Base-by-base conservation (phyloP, 495 filamentous ascomycete species). In the Annulohypoxylon nitens region DNA sequence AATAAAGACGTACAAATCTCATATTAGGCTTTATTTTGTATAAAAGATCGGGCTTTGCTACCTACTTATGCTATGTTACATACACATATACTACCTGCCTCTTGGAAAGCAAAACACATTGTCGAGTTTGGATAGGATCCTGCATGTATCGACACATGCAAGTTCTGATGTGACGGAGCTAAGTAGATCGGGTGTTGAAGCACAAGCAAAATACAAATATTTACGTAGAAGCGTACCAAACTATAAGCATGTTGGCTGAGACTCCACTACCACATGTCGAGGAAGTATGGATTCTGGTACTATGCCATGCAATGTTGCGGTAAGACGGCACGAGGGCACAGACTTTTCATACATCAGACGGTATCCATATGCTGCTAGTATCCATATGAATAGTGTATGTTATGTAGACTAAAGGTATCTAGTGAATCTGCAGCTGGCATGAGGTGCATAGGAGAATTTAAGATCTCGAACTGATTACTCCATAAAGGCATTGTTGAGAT, bases 401-500 rank as follows among this genome's bases (percentile, higher is more conserved):
- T 51, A 20, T n/a, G 18, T 36, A 36, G 6, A 7, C 6, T 36
- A 47, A 47, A 16, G 43, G 43, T 47, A 14, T 8, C 16, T 47
- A 47, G 43, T 20, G 43, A 47, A 47, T 47, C 43, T 47, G 43
- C 20, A 10, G 9, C 30, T 6, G 16, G 53, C 33, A 57, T 57
- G 53, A 57, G 30, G 20, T 20, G 53, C 43, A 51, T 53, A 58
- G 53, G 63, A 41, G 8, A 57, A 57, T 55, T 58, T n/a, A 11
- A 55, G 62, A 65, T 41, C 43, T 51, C 53, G 55, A 68, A 41
- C 55, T 61, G 20, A 8, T 20, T 68, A 61, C 64, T 25, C 43
- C 55, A 30, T 60, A 43, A 39, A 57, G 33, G 60, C 60, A 64
- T 69, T 47, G 45, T 65, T 66, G 45, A 48, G 68, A 59, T 16